Percentiles rank a stretch among this genome's conserved stretches.
These are phyloP conservation scores for Penicillium olsonii DNA, from an alignment of 2,329 filamentous ascomycete genomes.

Conservation along the genomic window DNA sequence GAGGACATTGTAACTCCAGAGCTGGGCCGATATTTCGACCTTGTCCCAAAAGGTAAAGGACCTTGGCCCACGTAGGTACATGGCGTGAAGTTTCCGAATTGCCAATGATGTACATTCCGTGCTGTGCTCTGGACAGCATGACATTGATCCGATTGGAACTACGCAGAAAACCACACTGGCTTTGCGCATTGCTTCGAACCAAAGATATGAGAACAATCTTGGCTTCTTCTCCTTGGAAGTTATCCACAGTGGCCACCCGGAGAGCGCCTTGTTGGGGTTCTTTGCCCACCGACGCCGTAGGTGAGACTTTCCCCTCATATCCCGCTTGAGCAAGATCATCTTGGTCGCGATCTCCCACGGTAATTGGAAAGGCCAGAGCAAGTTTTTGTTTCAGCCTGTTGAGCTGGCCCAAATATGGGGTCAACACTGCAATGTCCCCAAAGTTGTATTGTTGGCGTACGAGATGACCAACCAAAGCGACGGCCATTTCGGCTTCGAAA, in stretches of 20 bases:
- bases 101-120: constrained; percentile 72
- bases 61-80: constrained; percentile 65
- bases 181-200: constrained; percentile 65
- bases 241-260: constrained; percentile 67
- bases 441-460: constrained; percentile 65
- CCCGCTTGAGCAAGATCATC: constrained; percentile 53
- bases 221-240: constrained; percentile 77
- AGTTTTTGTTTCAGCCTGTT: constrained; percentile 47
- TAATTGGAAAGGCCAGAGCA: constrained; percentile 57
- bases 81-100: constrained; percentile 60
- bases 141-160: constrained; percentile 71
- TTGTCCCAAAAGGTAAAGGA: constrained; percentile 55
- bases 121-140: constrained; percentile 64
- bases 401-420: constrained; percentile 59
- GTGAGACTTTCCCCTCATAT: constrained; percentile 26
- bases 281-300: constrained; percentile 9
- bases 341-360: constrained; percentile 63
- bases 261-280: constrained; percentile 44
- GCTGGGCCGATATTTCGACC: constrained; percentile 51
- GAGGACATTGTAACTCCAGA: constrained; percentile 61
- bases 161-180: constrained; percentile 65
- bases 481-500: constrained; percentile 64
- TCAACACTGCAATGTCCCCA: constrained; percentile 69
- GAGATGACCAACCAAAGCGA: constrained; percentile 65
- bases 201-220: constrained; percentile 70